These are phyloP conservation scores for Cytospora mali DNA, from an alignment of 2,329 filamentous ascomycete species.

Conservation along the genomic window DNA sequence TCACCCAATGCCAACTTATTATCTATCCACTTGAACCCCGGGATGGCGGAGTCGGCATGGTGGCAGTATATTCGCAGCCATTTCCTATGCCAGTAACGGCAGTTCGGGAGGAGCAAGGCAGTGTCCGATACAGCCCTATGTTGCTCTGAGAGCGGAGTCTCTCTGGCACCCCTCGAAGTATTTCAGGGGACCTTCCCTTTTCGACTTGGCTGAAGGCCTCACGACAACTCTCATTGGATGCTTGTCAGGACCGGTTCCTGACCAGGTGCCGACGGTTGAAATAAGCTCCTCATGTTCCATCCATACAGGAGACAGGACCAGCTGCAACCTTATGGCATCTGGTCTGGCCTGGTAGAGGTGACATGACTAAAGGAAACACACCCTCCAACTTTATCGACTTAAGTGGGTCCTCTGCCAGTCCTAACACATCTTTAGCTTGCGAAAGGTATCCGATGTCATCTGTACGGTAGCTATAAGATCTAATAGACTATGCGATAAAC, in stretches of 20 bases:
- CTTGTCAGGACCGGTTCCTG: not conserved
- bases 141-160: not conserved
- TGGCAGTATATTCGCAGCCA: not conserved
- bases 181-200: conserved; percentile 11
- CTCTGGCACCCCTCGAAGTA: not conserved
- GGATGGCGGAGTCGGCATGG: not conserved
- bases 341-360: not conserved
- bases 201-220: not conserved
- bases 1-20: not conserved
- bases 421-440: no score
- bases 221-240: conserved; percentile 7
- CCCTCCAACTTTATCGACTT: no score
- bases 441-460: not conserved
- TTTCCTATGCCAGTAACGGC: conserved; percentile 1
- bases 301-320: not conserved
- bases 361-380: no score
- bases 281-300: not conserved
- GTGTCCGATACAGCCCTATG: conserved; percentile 2
- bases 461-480: not conserved
- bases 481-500: no score
- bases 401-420: no score
- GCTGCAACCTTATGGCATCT: not conserved
- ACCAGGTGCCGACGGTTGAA: not conserved
- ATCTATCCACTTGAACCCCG: not conserved
- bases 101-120: conserved; percentile 12